Evolutionary conservation across 2,329 filamentous ascomycete species (phyloP), one percentile per base, ranked within the genome.

Genomic region (Colletotrichum echinochloae): DNA sequence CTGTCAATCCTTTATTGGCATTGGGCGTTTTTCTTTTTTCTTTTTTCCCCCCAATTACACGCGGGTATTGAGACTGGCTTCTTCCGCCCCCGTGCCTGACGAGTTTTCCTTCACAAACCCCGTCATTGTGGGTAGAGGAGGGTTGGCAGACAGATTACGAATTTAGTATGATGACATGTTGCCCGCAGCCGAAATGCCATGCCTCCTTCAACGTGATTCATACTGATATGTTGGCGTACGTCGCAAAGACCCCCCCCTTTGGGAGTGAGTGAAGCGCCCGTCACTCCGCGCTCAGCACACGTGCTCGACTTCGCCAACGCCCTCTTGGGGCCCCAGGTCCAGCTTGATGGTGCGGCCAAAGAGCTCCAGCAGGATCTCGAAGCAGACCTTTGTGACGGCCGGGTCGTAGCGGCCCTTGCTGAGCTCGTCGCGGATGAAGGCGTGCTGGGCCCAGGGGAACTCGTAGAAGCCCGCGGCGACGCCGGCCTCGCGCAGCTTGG

Each of bases 401-500:
- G 95, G 93, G 79, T 98, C 95, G 77, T 97, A 98, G 33, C 95
- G 87, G n/a, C 94, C 95, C 83, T 97, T 97, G 80, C 92, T 94
- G 70, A 96, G 84, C 83, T 98, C 95, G 77, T 98, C 95, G 23
- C 95, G 88, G 79, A 98, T 97, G 78, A 98, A 98, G 6, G 95
- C 95, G 83, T 97, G 95, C 81, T 97, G 95, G 4, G 95, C 94
- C 90, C 94, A 95, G n/a, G 94, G 93, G 74, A 93, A 90, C 83
- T 98, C 95, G 81, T 96, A 94, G 79, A 94, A 97, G 77, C 89
- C 92, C 77, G 95, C 95, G 12, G 87, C 85, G 6, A 91, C 87
- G 12, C 91, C 92, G 7, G 90, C 89, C 28, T 94, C 93, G 75
- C 95, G 90, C 75, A 97, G 85, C 72, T 94, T 95, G 79, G 89